Percentiles rank a stretch among this genome's conserved stretches.
phyloP scores from a whole-genome alignment of 177 flowering plant genomes.

The Vitis hybrid region DNA sequence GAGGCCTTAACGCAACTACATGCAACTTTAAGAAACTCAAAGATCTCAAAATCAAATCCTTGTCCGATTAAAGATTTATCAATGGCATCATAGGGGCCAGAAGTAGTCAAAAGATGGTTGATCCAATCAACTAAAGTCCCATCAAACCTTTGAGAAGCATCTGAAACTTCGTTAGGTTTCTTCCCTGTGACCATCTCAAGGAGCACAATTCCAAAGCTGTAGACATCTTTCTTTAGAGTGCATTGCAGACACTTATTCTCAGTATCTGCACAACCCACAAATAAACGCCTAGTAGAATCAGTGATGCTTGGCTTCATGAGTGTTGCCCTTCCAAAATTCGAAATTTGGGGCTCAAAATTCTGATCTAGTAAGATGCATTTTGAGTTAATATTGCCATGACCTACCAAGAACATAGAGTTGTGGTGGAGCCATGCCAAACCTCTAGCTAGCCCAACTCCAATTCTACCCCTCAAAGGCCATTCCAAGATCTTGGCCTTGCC shows the following conservation, averaged over 20 bases:
- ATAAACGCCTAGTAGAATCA: not conserved
- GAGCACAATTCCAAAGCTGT: slow-evolving; percentile 19
- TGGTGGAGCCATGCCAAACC: slow-evolving; percentile 27
- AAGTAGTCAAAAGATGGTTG: not conserved
- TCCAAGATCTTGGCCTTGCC: not conserved
- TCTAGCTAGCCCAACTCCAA: slow-evolving; percentile 12
- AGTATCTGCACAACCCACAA: not conserved
- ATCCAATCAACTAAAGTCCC: slow-evolving; percentile 19
- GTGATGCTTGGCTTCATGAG: slow-evolving; percentile 3
- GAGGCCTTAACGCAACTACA: slow-evolving; percentile 3
- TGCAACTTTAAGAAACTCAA: slow-evolving; percentile 6
- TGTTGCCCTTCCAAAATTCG: slow-evolving; percentile 9
- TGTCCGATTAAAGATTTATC: slow-evolving; percentile 2
- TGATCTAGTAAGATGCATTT: slow-evolving; percentile 9
- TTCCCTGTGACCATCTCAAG: slow-evolving; percentile 20
- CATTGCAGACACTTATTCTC: slow-evolving; percentile 1
- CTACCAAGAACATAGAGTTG: slow-evolving; percentile 4
- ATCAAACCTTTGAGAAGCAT: slow-evolving; percentile 4
- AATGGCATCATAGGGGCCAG: not conserved
- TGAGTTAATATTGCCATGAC: slow-evolving; percentile 11
- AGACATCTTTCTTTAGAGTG: slow-evolving; percentile 14
- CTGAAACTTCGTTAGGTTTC: slow-evolving; percentile 3
- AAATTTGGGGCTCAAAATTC: slow-evolving; percentile 13
- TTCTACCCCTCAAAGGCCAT: slow-evolving; percentile 13
- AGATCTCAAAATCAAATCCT: slow-evolving; percentile 7